A percentile compares a stretch with the other conserved stretches of the same genome.
Conservation (phyloP, 1,284 basidiomycete species). For the Mycena sp. region DNA sequence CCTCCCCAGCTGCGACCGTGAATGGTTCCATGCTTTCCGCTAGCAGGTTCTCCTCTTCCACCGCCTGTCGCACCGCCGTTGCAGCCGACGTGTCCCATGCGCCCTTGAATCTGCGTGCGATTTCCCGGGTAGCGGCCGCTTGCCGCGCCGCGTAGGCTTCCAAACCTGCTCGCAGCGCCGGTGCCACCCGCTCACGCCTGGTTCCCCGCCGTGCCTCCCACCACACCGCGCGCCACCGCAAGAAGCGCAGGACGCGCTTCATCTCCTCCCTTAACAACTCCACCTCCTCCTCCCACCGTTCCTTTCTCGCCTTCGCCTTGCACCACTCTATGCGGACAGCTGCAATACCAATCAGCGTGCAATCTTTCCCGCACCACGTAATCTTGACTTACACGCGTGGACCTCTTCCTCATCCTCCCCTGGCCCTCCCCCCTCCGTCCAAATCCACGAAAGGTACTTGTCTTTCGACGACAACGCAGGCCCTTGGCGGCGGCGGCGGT, state of each 20-base stretch:
- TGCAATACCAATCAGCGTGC: too few species aligned
- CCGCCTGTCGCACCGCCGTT: neutral
- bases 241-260: constrained; percentile 1
- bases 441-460: constrained; percentile 15
- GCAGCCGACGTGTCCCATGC: neutral
- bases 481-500: neutral
- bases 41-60: neutral
- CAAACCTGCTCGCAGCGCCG: neutral
- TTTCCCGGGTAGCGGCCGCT: neutral
- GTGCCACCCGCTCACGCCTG: neutral
- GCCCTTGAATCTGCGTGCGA: neutral
- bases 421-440: constrained; percentile 8
- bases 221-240: neutral
- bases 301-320: constrained; percentile 7
- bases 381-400: constrained; percentile 11
- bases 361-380: too few species aligned
- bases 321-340: constrained; percentile 19
- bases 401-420: neutral
- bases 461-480: neutral
- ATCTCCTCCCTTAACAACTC: constrained; percentile 12
- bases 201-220: neutral
- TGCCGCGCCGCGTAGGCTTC: neutral
- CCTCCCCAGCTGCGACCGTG: neutral
- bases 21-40: neutral
- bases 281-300: constrained; percentile 20